Evolutionary conservation across 1,284 basidiomycete species (phyloP).

Genomic region (Trametes polyzona): DNA sequence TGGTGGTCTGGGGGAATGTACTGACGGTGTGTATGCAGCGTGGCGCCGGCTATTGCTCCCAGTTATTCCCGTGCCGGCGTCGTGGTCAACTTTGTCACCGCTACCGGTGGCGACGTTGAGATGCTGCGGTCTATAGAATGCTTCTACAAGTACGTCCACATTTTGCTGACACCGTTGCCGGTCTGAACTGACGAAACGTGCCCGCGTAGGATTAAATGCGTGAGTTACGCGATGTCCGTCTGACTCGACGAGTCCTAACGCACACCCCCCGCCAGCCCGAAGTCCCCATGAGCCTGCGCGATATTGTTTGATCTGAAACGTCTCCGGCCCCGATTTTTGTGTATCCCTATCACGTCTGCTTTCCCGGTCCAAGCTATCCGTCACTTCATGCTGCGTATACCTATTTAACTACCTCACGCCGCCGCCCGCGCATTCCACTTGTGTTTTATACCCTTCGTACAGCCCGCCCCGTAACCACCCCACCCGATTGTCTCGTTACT

Average conservation of each 20-base stretch:
- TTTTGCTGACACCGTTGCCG: neutral
- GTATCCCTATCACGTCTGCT: conserved; percentile 75
- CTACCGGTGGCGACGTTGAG: conserved; percentile 95
- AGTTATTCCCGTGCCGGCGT: conserved; percentile 85
- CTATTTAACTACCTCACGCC: conserved; percentile 45
- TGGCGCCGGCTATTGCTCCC: conserved; percentile 80
- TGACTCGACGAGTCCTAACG: neutral
- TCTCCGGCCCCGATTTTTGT: conserved; percentile 49
- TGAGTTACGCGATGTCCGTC: conserved; percentile 45
- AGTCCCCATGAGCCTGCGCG: conserved; percentile 85
- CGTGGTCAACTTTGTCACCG: conserved; percentile 94
- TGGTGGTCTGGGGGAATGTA: neutral
- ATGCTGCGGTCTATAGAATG: conserved; percentile 98
- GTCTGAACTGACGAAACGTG: conserved; percentile 18
- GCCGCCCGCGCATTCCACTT: conserved; percentile 42
- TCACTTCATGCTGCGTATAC: conserved; percentile 38
- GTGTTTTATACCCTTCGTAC: conserved; percentile 69
- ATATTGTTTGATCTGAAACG: conserved; percentile 73
- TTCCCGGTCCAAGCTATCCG: conserved; percentile 39
- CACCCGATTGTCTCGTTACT: conserved; percentile 75
- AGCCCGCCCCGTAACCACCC: too few species aligned
- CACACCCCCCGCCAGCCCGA: conserved; percentile 61
- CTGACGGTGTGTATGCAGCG: conserved; percentile 45
- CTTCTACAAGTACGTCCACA: conserved; percentile 78
- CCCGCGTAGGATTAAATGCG: conserved; percentile 80